Evolutionary conservation across 306 rosid genomes (phyloP).

Genomic region (Datisca glomerata): DNA sequence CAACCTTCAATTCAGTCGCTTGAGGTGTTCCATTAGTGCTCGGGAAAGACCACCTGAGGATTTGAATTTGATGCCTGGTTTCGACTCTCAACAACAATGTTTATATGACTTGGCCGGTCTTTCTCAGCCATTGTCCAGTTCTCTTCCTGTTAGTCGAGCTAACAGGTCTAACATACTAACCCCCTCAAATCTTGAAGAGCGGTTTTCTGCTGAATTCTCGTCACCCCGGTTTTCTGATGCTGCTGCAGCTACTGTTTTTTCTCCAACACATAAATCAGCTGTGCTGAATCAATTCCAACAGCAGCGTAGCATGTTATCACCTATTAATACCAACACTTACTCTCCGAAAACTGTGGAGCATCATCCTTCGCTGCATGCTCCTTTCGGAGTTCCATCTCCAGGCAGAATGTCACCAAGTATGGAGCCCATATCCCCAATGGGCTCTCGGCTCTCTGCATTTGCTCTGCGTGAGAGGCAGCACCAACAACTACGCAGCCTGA

Average conservation of each 20-base stretch:
- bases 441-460: conserved; percentile 36
- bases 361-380: conserved; percentile 40
- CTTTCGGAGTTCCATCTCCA: conserved; percentile 49
- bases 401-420: conserved; percentile 75
- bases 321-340: conserved; percentile 45
- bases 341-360: conserved; percentile 55
- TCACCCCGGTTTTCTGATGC: conserved; percentile 63
- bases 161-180: conserved; percentile 56
- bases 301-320: conserved; percentile 47
- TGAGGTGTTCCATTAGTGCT: conserved; percentile 80
- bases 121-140: conserved; percentile 34
- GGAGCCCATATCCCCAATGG: conserved; percentile 62
- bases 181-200: conserved; percentile 67
- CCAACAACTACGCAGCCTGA: conserved; percentile 35
- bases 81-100: conserved; percentile 57
- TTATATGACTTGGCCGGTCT: conserved; percentile 48
- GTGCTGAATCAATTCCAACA: conserved; percentile 60
- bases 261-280: conserved; percentile 66
- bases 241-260: conserved; percentile 38
- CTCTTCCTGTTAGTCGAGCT: conserved; percentile 30
- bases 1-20: conserved; percentile 72
- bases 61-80: conserved; percentile 35
- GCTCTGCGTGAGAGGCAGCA: conserved; percentile 47
- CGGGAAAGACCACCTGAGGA: conserved; percentile 53
- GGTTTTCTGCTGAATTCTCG: conserved; percentile 48